Conservation (phyloP, 345 rosid species). For the Populus euphratica region DNA sequence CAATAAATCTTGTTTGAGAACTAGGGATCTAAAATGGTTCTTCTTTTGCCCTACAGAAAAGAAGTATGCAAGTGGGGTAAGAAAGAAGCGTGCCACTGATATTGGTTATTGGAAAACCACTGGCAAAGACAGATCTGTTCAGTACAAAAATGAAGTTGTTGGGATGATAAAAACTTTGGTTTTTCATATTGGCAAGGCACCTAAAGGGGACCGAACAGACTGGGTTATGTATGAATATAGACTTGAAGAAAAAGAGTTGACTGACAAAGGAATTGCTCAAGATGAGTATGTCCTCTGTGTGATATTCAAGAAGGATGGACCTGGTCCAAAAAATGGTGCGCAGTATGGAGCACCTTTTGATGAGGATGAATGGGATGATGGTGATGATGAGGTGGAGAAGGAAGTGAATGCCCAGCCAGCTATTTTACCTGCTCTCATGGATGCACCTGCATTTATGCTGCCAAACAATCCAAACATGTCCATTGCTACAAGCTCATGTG, state of each 20-base stretch:
- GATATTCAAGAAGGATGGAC: conserved; percentile 61
- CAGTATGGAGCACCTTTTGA: conserved; percentile 73
- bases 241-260: conserved; percentile 41
- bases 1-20: conserved; percentile 30
- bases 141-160: conserved; percentile 29
- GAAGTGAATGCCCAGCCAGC: conserved; percentile 7
- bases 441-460: not conserved
- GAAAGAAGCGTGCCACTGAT: conserved; percentile 45
- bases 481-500: conserved; percentile 8
- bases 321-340: conserved; percentile 68
- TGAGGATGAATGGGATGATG: conserved; percentile 74
- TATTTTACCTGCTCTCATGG: conserved; percentile 9
- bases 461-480: conserved; percentile 15
- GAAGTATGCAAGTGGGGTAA: conserved; percentile 49
- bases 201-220: conserved; percentile 53
- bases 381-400: conserved; percentile 29
- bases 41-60: conserved; percentile 70
- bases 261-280: conserved; percentile 35
- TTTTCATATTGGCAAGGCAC: conserved; percentile 53
- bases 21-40: conserved; percentile 71
- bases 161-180: conserved; percentile 68
- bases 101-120: conserved; percentile 75
- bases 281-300: conserved; percentile 56
- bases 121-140: conserved; percentile 61
- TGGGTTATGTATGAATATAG: conserved; percentile 89